Evolutionary conservation across 257 asterid species (phyloP).

Genomic region (Gynochthodes officinalis): DNA sequence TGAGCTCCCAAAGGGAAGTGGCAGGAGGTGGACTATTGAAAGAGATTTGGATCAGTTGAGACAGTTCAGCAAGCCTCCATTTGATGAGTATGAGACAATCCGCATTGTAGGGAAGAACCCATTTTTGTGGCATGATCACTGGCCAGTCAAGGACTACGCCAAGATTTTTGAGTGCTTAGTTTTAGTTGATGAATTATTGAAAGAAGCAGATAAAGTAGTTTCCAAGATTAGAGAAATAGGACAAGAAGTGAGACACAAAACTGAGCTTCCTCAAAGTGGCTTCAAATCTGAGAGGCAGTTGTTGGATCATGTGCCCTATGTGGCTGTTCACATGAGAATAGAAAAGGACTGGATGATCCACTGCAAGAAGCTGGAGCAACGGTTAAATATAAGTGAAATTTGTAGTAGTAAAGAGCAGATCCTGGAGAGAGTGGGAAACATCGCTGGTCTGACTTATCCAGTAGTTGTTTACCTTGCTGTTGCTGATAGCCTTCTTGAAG

Average conservation of each 20-base stretch:
- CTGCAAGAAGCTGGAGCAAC: constrained; percentile 78
- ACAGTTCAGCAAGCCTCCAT: constrained; percentile 33
- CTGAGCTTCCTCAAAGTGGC: constrained; percentile 16
- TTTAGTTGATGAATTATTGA: constrained; percentile 59
- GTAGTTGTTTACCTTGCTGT: constrained; percentile 66
- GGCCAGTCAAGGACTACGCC: constrained; percentile 86
- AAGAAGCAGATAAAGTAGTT: constrained; percentile 76
- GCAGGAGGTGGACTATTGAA: constrained; percentile 73
- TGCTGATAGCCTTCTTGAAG: constrained; percentile 88
- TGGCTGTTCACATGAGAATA: constrained; percentile 94
- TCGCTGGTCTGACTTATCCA: constrained; percentile 53
- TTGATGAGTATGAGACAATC: constrained; percentile 39
- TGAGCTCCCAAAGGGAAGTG: constrained; percentile 83
- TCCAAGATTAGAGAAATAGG: constrained; percentile 59
- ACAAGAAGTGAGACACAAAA: constrained; percentile 21
- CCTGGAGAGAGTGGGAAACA: constrained; percentile 59
- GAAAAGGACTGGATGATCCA: constrained; percentile 98
- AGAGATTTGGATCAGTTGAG: constrained; percentile 64
- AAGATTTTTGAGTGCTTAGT: constrained; percentile 71
- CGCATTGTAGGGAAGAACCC: constrained; percentile 78
- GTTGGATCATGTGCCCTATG: constrained; percentile 37
- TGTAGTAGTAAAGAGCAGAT: constrained; percentile 83
- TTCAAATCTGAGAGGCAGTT: not conserved
- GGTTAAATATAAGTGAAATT: constrained; percentile 54
- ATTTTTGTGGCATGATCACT: constrained; percentile 90